Base-by-base conservation (phyloP, 2,329 filamentous ascomycete species). In the Waltergamsia citrina region DNA sequence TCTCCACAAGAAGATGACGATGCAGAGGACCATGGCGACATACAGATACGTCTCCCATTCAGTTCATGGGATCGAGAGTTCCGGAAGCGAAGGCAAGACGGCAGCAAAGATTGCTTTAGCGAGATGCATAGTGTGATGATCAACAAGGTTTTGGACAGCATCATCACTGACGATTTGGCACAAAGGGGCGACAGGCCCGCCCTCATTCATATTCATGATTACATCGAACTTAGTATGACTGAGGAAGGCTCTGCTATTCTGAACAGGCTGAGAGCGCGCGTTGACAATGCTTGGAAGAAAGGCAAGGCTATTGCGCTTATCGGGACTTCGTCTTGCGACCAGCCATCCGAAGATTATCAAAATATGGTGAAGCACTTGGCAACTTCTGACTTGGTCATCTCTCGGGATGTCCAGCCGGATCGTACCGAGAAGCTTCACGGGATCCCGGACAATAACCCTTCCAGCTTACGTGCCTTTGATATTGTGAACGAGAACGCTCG, bases 161-260 rank as follows among this genome's bases (percentile, higher is more conserved):
- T 82, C n/a, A 56, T 78, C 18, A 19, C 30, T 43, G 6, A 45
- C 50, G 47, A 50, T 66, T 11, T 29, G n/a, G 26, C 24, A 29
- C 19, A 25, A n/a, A 17, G 27, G 12, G 19, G 14, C 7, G 27
- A 25, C 7, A 30, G 53, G 16, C 67, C 67, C 17, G 67, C 87
- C 7, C 78, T 96, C 38, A 66, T 93, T 25, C 85, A 85, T 45
- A 62, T 94, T 10, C 75, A 83, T 50, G 85, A 96, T 52, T 83
- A 86, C 48, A 77, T 83, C 34, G 85, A 93, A 42, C 66, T 98
- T 7, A 75, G 71, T 45, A 71, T 73, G 49, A 79, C 82, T 1
- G 54, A 71, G 6, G 77, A 85, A 38, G 85, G 86, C 9, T 67
- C 73, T 3, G 68, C 72, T 16, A 71, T 96, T 21, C 60, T 95